Base-by-base conservation (phyloP, 345 rosid genomes). In the Reutealis trisperma region DNA sequence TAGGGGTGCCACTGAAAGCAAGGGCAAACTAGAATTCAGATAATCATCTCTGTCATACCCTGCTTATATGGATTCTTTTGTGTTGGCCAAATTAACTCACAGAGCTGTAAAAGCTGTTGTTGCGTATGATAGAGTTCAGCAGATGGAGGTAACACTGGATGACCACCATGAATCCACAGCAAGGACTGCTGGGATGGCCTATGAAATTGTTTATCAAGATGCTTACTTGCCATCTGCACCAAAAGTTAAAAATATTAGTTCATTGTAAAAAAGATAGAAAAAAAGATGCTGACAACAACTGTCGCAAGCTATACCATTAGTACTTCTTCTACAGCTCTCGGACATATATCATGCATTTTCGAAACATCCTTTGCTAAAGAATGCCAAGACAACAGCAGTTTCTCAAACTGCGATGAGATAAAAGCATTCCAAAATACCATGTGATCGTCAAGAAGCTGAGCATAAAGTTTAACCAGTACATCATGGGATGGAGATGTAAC, bases 151-250 rank as follows among this genome's bases (percentile, higher is more conserved):
- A 87, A 77, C 70, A 84, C 80, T 41, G 99, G 98, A 86, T 93
- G 99, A 73, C 99, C 99, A 32, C 97, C 98, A 80, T 90, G 83
- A 83, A 87, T 83, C 99, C 98, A 95, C 47, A 95, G 89, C 86
- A 93, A 83, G 61, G 96, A 88, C 85, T 81, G 93, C 73, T 89
- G 86, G 22, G 90, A 80, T 61, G 63, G 81, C 82, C 80, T 80
- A 69, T 81, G 72, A 73, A 87, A 86, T 74, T 77, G 75, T 77
- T 83, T 75, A 80, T 79, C 86, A 25, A 89, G 81, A 83, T 85
- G 85, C 82, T 81, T 84, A 80, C 85, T 85, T 77, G 79, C 90
- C 86, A 81, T 80, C 91, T 90, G 70, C 67, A 77, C 58, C 77
- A 49, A 65, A 71, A 76, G 80, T 70, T 41, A 63, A 79, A 75